Evolutionary conservation across 306 rosid genomes (phyloP).

Genomic region (Sicyos edulis): DNA sequence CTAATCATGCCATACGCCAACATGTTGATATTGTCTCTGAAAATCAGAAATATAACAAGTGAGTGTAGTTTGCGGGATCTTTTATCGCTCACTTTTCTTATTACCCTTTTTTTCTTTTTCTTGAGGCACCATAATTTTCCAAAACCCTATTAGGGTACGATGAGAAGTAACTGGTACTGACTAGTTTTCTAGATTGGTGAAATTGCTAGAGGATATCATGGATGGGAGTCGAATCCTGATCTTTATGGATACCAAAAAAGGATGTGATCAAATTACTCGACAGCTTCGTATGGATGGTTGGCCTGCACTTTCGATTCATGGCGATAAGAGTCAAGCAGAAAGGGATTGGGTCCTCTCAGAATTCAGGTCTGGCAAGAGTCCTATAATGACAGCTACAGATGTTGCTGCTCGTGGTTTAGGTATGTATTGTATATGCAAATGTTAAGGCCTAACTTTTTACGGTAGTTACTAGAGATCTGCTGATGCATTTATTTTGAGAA

Average conservation of each 20-base stretch:
- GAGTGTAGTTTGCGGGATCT: conserved; percentile 28
- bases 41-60: conserved; percentile 94
- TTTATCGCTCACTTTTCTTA: background rate
- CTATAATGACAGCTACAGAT: conserved; percentile 97
- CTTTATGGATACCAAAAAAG: conserved; percentile 98
- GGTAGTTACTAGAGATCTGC: background rate
- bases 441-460: background rate
- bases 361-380: conserved; percentile 95
- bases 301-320: conserved; percentile 99
- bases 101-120: background rate
- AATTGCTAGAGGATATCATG: conserved; percentile 92
- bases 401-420: conserved; percentile 99
- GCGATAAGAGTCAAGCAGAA: conserved; percentile 98
- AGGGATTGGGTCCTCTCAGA: conserved; percentile 99
- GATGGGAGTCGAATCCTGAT: conserved; percentile 94
- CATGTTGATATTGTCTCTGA: conserved; percentile 88
- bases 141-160: conserved; percentile 19
- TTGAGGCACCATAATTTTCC: background rate
- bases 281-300: conserved; percentile 99
- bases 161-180: conserved; percentile 22
- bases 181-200: conserved; percentile 66
- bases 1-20: conserved; percentile 85
- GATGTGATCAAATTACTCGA: conserved; percentile 89
- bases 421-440: conserved; percentile 24
- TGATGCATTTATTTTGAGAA: conserved; percentile 3